Evolutionary conservation across 768 basidiomycete genomes (phyloP).

Genomic region (Naganishia onofrii): DNA sequence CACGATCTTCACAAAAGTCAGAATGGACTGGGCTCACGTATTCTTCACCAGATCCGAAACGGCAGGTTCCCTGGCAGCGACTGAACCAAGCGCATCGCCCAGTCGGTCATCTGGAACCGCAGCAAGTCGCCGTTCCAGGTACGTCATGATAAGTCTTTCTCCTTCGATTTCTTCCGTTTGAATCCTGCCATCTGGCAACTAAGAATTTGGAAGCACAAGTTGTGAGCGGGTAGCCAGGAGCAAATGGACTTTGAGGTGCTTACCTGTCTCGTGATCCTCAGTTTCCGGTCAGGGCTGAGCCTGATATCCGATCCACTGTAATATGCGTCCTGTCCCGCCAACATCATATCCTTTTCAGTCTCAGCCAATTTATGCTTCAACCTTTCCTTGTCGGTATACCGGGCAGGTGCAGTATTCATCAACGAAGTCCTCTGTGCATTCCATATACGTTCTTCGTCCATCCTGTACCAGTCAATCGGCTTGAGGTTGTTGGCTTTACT

Average conservation of each 20-base stretch:
- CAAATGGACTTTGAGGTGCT: background rate
- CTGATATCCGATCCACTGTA: conserved; percentile 13
- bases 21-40: background rate
- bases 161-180: conserved; percentile 16
- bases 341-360: background rate
- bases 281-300: conserved; percentile 17
- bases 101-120: background rate
- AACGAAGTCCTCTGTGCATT: conserved; percentile 18
- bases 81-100: background rate
- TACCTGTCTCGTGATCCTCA: conserved; percentile 28
- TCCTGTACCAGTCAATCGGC: conserved; percentile 16
- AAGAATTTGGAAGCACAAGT: background rate
- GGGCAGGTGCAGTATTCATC: conserved; percentile 11
- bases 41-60: conserved; percentile 8
- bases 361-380: conserved; percentile 8
- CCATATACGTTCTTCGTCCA: conserved; percentile 27
- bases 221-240: background rate
- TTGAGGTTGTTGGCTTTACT: conserved; percentile 22
- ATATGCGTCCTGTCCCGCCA: conserved; percentile 14
- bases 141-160: conserved; percentile 20
- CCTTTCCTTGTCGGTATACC: conserved; percentile 13
- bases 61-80: background rate
- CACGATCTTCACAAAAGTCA: background rate
- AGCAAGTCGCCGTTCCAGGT: conserved; percentile 14
- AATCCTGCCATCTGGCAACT: conserved; percentile 12